These are phyloP conservation scores for Tylopilus intermedius DNA, from an alignment of 768 basidiomycete genomes.

Conservation along the genomic window DNA sequence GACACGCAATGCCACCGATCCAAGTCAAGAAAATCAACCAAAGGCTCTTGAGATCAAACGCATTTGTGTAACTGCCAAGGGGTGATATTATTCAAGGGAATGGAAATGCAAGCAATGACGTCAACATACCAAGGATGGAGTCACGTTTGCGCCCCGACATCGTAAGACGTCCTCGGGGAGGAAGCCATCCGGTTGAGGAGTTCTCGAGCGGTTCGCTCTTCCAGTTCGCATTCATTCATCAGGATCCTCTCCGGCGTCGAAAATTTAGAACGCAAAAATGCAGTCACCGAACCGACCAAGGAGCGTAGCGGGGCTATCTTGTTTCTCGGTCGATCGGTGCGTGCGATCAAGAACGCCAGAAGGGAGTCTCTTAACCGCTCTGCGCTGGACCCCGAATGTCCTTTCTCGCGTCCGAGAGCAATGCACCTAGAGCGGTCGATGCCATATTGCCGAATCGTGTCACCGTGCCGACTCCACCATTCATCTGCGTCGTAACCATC, in stretches of 20 bases:
- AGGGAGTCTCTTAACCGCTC: slow-evolving; percentile 25
- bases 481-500: slow-evolving; percentile 22
- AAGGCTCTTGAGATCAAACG: not conserved
- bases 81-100: not conserved
- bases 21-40: not conserved
- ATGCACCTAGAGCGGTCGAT: slow-evolving; percentile 25
- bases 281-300: slow-evolving; percentile 2
- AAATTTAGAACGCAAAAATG: slow-evolving; percentile 9
- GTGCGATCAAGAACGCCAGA: slow-evolving; percentile 14
- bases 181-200: slow-evolving; percentile 13
- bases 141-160: not conserved
- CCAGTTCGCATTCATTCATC: slow-evolving; percentile 19
- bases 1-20: not conserved
- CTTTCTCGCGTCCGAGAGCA: slow-evolving; percentile 31
- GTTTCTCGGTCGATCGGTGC: slow-evolving; percentile 10
- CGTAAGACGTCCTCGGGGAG: not conserved
- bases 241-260: slow-evolving; percentile 11
- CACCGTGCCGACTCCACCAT: slow-evolving; percentile 34
- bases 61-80: not conserved
- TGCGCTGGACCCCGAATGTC: slow-evolving; percentile 13
- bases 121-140: not conserved
- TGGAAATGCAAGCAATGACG: not conserved
- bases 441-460: slow-evolving; percentile 10
- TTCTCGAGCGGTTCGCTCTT: slow-evolving; percentile 17
- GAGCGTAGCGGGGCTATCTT: slow-evolving; percentile 3